Base-by-base conservation (phyloP, 257 asterid genomes). In the Lycium ferocissimum region DNA sequence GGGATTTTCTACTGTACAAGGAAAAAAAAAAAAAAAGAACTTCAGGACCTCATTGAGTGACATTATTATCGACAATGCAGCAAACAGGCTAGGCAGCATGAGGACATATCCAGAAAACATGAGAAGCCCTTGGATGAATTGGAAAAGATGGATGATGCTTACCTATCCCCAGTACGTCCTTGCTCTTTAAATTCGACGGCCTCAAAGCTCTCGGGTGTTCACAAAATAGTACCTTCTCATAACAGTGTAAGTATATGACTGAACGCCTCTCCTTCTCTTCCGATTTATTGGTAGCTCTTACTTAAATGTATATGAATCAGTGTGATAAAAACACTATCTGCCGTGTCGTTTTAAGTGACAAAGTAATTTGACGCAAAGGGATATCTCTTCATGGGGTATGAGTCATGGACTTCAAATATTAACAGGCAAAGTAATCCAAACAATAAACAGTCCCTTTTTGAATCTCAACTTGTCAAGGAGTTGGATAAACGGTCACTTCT, bases 151-250 rank as follows among this genome's bases (percentile, higher is more conserved):
- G 91, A 89, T 54, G 80, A 81, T 75, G 87, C 80, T 7, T 88
- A 89, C 62, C 73, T 18, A 13, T 63, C 79, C 38, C 9, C 51
- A 82, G 22, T 49, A 69, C 66, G 84, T 63, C 70, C 89, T 35
- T 84, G 87, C 85, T 84, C 80, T 78, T 51, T 33, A 66, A 85
- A 89, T 86, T 67, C 90, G 63, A 62, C 86, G 37, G 51, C 73
- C 75, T 80, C 91, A 56, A 84, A 86, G 63, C 80, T 66, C 79
- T 86, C 86, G 15, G 92, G 92, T 13, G 15, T 91, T 80, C 95
- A 88, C 83, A 91, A 89, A 85, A 91, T 95, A 88, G 80, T 92
- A 84, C 96, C 98, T 2, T 54, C 66, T 67, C 89, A 91, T 83
- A 85, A 73, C 82, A 90, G 89, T 87, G 98, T 94, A 91, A 90